Conservation (phyloP, 2,329 filamentous ascomycete genomes). For the Clarireedia paspali region DNA sequence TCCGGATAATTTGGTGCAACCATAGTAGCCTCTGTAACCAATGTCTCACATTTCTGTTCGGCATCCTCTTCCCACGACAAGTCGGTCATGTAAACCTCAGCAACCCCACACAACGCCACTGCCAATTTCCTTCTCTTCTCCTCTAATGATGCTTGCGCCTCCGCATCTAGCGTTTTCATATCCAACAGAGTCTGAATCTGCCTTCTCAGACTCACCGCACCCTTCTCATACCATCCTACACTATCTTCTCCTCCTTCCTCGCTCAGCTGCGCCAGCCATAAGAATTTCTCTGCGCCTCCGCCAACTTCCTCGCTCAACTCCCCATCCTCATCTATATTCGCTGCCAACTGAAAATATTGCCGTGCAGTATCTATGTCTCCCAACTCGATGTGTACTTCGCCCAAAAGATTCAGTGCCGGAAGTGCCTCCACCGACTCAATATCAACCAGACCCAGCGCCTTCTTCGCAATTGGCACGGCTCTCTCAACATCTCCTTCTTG, state of each 20-base stretch:
- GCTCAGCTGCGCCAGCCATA: constrained; percentile 88
- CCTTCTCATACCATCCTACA: constrained; percentile 60
- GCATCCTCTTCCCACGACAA: constrained; percentile 88
- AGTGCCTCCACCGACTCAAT: constrained; percentile 22
- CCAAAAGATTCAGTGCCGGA: constrained; percentile 28
- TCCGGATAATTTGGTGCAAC: constrained; percentile 76
- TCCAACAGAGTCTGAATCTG: constrained; percentile 60
- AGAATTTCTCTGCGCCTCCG: constrained; percentile 85
- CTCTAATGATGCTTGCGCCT: constrained; percentile 38
- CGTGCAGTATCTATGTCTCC: constrained; percentile 70
- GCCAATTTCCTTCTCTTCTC: constrained; percentile 78
- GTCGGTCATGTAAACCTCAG: constrained; percentile 99
- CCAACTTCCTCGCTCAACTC: constrained; percentile 60
- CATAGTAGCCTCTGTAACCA: constrained; percentile 84
- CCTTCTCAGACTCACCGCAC: constrained; percentile 62
- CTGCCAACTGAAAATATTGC: constrained; percentile 64
- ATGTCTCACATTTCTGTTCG: constrained; percentile 76
- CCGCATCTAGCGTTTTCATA: constrained; percentile 35
- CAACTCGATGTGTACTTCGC: constrained; percentile 32
- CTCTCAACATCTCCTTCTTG: constrained; percentile 29
- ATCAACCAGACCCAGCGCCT: constrained; percentile 22
- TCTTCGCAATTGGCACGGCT: constrained; percentile 24
- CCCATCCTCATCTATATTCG: constrained; percentile 70
- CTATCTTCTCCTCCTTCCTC: constrained; percentile 60
- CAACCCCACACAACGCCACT: constrained; percentile 86